Base-by-base conservation (phyloP, 768 basidiomycete species). In the Gloeostereum incarnatum region DNA sequence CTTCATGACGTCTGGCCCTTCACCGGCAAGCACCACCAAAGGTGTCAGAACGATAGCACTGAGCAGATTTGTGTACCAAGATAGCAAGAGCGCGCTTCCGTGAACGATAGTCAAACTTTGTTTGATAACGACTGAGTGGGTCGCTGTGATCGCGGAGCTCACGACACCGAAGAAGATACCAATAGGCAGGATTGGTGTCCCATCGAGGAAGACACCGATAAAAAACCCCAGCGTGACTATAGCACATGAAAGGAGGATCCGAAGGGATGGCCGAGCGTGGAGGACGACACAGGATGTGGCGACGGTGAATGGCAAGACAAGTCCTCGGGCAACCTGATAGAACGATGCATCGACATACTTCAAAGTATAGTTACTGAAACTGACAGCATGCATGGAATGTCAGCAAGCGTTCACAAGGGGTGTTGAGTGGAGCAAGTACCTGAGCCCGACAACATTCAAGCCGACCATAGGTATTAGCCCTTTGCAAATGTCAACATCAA, bases 341-440 rank as follows among this genome's bases (percentile, higher is more conserved):
- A 94, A 91, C 0, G 90, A 92, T 9, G 89, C 88, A 40, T 92
- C 91, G 48, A 96, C 92, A 51, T 85, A 89, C 77, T 91, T 88
- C 42, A 93, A 71, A 27, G 85, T 90, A 54, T 79, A 91, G 56
- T 92, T 93, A 60, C 86, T 87, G 53, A 87, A 82, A 51, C 86
- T 89, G 54, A 27, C 6, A 19, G 0, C 14, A 27, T 4, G 13
- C 20, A 19, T 21, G 27, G 20, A 23, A 11, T 36, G 13, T 30
- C 22, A 24, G 16, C 20, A 35, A 19, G 27, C 21, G 29, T 6
- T 21, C 11, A 10, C 22, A 26, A 20, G 30, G 16, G n/a, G 36
- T 6, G 20, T 17, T 26, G 13, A 17, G 2, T 30, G 8, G 38
- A 9, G 18, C 6, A 44, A 60, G 30, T 52, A 88, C 88, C 81